Base-by-base conservation (phyloP, 1,139 yeast species). In the Meyerozyma carpophila region DNA sequence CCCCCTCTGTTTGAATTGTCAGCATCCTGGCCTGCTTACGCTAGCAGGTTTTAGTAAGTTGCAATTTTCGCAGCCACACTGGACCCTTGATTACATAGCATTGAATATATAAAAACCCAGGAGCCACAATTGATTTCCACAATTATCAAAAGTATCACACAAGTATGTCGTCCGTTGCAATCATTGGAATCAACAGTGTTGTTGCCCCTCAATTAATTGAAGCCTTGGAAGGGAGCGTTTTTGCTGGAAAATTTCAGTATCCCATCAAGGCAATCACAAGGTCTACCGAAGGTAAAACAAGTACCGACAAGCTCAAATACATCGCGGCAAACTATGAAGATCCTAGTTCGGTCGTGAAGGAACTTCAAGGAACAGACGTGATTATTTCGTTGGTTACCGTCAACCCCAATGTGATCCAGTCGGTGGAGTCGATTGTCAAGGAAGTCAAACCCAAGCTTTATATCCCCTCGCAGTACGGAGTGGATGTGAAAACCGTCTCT, bases 381-480 rank as follows among this genome's bases (percentile, higher is more conserved):
- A 59, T 82, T 24, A 57, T 82, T 50, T 77, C 77, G 48, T 59
- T 79, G 42, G 52, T 67, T 25, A 58, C 63, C n/a, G 52, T 62
- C 5, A 48, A 47, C 26, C 66, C 68, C 2, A 56, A 45, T 3
- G 41, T 58, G 20, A 61, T 60, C 24, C 51, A 59, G 3, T 48
- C 48, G 5, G 43, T 66, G 32, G 72, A 66, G 49, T 54, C 59
- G 42, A 52, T 79, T 5, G 69, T 75, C 3, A 54, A 56, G 7
- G 56, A 55, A 14, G 70, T 73, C 36, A 71, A 68, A 52, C 80
- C 81, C 39, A 74, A 77, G 56, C 53, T 81, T 31, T 81, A 72
- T 59, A 70, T 82, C 45, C 84, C 87, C 32, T 76, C 86, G 4
- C 86, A 81, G 54, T 82, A 77, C 52, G 88, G 88, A 39, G 55